phyloP scores from a whole-genome alignment of 306 rosid genomes.

The Fragaria iinumae region DNA sequence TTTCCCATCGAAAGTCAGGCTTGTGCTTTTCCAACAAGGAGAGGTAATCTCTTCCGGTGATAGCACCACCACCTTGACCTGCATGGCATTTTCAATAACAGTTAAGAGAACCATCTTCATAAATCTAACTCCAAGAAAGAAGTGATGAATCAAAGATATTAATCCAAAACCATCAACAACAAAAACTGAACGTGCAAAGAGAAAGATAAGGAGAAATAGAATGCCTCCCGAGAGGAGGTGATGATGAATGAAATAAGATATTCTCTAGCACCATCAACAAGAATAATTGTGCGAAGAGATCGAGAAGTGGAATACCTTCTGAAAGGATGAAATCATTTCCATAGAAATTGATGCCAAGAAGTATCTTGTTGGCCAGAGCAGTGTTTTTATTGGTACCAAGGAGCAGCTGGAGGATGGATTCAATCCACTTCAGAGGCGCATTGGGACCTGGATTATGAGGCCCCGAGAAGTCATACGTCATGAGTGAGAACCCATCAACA shows the following conservation, averaged over 20 bases:
- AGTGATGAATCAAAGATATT: constrained; percentile 3
- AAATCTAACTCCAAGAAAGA: not conserved
- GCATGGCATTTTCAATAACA: constrained; percentile 28
- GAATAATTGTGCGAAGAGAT: not conserved
- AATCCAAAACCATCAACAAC: not conserved
- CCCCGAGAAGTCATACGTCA: constrained; percentile 91
- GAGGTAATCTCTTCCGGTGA: constrained; percentile 75
- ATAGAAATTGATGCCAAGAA: constrained; percentile 88
- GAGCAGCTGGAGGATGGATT: constrained; percentile 51
- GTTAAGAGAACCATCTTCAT: too few species aligned
- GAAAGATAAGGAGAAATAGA: not conserved
- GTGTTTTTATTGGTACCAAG: constrained; percentile 45
- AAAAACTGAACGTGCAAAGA: not conserved
- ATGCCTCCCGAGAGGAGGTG: constrained; percentile 60
- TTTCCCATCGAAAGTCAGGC: constrained; percentile 77
- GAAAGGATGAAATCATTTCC: constrained; percentile 84
- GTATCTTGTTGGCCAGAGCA: constrained; percentile 58
- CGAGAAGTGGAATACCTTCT: constrained; percentile 42
- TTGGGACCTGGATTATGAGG: constrained; percentile 91
- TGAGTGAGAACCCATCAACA: constrained; percentile 89
- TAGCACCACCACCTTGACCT: constrained; percentile 70
- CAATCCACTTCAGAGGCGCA: constrained; percentile 96
- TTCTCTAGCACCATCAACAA: not conserved
- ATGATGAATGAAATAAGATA: constrained; percentile 33
- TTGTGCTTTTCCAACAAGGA: constrained; percentile 73